These are phyloP conservation scores for Metarhizium humberi DNA, from an alignment of 2,329 filamentous ascomycete species.

Conservation along the genomic window DNA sequence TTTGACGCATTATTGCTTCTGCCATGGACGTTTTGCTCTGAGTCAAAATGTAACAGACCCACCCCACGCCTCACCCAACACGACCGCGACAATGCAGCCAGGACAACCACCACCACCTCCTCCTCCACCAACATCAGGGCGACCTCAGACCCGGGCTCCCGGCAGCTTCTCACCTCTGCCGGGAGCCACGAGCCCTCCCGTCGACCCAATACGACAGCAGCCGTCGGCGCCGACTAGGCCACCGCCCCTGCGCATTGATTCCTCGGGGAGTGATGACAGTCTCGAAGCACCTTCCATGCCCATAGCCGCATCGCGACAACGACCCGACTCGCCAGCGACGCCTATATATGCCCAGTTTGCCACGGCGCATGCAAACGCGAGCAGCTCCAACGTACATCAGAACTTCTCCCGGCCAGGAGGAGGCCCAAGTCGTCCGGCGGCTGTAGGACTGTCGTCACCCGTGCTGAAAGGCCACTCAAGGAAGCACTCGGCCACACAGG, in stretches of 20 bases:
- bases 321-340: slow-evolving; percentile 29
- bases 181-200: slow-evolving; percentile 18
- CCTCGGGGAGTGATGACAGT: slow-evolving; percentile 19
- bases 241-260: slow-evolving; percentile 24
- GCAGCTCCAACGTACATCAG: slow-evolving; percentile 35
- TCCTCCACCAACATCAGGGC: slow-evolving; percentile 10
- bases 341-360: slow-evolving; percentile 41
- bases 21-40: neutral
- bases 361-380: slow-evolving; percentile 34
- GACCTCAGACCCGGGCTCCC: slow-evolving; percentile 36
- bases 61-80: slow-evolving; percentile 1
- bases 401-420: slow-evolving; percentile 50
- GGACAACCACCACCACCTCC: slow-evolving; percentile 14
- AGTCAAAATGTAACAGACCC: slow-evolving; percentile 34
- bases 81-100: slow-evolving; percentile 36
- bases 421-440: slow-evolving; percentile 15
- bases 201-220: slow-evolving; percentile 18
- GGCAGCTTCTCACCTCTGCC: slow-evolving; percentile 49
- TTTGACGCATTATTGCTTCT: neutral
- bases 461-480: slow-evolving; percentile 39
- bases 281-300: slow-evolving; percentile 24
- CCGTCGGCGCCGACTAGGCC: slow-evolving; percentile 18
- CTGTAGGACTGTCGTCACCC: slow-evolving; percentile 20
- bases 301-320: slow-evolving; percentile 36
- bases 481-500: slow-evolving; percentile 64